These are phyloP conservation scores for Irineochytrium annulatum DNA, from an alignment of 192 early-diverging fungal genomes.

Conservation along the genomic window DNA sequence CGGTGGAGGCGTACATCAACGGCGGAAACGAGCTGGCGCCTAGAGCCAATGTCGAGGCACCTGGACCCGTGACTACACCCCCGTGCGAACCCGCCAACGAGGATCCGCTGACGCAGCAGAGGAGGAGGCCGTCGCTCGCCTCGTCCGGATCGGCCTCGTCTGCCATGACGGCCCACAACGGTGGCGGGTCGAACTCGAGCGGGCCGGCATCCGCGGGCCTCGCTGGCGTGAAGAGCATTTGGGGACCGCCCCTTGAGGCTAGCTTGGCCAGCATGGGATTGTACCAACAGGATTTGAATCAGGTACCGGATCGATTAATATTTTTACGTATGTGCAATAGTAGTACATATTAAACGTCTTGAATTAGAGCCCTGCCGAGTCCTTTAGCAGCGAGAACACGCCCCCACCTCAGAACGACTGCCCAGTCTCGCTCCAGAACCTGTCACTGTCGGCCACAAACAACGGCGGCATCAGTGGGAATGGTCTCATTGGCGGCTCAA, in stretches of 20 bases:
- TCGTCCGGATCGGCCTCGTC: not conserved
- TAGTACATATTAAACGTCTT: no score
- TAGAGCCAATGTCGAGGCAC: no score
- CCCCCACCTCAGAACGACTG: conserved; percentile 4
- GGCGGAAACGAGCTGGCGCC: no score
- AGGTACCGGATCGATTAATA: no score
- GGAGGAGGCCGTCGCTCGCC: not conserved
- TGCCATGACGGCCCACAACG: not conserved
- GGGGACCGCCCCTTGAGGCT: conserved; percentile 9
- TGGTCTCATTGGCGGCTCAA: conserved; percentile 11
- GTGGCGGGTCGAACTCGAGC: not conserved
- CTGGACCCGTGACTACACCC: no score
- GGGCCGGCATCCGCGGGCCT: not conserved
- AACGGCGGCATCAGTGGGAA: no score
- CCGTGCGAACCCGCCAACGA: not conserved
- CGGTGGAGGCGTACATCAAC: no score
- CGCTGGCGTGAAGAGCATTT: conserved; percentile 24
- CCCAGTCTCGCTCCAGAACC: not conserved
- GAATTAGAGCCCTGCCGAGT: conserved; percentile 4
- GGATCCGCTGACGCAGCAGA: not conserved
- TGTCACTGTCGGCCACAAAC: not conserved
- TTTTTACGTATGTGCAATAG: no score
- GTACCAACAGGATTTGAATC: conserved; percentile 4
- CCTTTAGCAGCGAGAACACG: conserved; percentile 24
- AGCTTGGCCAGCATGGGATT: conserved; percentile 12